Evolutionary conservation across 768 basidiomycete genomes (phyloP), one percentile per base, ranked within the genome.

Genomic region (Tylopilus sp.): DNA sequence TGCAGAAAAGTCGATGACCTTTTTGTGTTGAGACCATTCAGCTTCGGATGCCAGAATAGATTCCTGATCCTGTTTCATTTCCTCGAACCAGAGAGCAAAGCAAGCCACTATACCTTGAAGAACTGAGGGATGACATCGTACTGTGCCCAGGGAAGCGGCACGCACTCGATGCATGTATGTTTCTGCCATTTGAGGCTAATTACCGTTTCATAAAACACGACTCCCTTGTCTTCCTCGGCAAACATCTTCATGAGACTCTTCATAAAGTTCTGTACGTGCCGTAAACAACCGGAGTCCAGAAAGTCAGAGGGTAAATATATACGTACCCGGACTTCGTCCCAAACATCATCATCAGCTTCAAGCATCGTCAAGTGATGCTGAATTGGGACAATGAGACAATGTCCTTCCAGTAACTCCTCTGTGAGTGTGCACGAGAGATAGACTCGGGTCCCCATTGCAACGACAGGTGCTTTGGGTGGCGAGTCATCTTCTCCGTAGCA

Each of bases 11-110:
- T 96, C 92, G 59, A 99, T 98, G 47, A 98, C 74, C 65, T 98
- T 98, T 68, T 92, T 94, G 74, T 99, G 95, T 63, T 97, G 93
- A 7, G 95, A 94, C 97, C 97, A 99, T 73, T 98, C 97, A 7
- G 87, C 80, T 67, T 98, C 97, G 3, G 93, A 95, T 37, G 87
- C 79, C 17, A 95, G 71, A 58, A 99, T 96, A 1, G 92, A 93
- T 84, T 98, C 96, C 89, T 92, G 13, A 10, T 1, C 42, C 13
- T 5, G 3, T 33, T 40, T 64, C 53, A 67, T 19, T 50, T 31
- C 13, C 33, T 28, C 16, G 17, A 60, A 33, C 31, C 16, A 22
- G 34, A 30, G 52, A 40, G 12, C 3, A 28, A 26, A 14, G 7
- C 2, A 7, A 38, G 25, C 34, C 28, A 30, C 38, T 8, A 37